phyloP scores from a whole-genome alignment of 2,329 filamentous ascomycete genomes.

The Aspergillus glaucus region DNA sequence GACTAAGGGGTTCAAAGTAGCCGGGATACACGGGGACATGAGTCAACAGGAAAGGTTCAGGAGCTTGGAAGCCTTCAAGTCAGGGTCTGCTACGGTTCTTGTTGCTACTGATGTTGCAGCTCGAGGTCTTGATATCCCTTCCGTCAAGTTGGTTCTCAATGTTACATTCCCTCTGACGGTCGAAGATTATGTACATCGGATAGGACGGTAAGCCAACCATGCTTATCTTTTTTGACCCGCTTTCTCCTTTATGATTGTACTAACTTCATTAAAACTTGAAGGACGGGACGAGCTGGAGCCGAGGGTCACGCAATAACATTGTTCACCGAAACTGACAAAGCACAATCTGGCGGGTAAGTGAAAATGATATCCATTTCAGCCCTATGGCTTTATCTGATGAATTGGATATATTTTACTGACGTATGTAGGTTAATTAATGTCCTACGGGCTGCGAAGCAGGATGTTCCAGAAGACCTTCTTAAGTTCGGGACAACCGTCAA shows the following conservation, averaged over 20 bases:
- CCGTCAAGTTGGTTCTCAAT: constrained; percentile 91
- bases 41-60: constrained; percentile 81
- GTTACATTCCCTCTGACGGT: constrained; percentile 91
- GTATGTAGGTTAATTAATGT: constrained; percentile 75
- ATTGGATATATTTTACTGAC: constrained; percentile 9
- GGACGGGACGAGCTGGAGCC: constrained; percentile 89
- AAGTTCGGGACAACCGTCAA: constrained; percentile 98
- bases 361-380: not conserved
- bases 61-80: constrained; percentile 87
- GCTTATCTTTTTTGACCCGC: not conserved
- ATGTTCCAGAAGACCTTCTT: constrained; percentile 80
- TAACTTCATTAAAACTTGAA: constrained; percentile 23
- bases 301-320: constrained; percentile 83
- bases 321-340: constrained; percentile 93
- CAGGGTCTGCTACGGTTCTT: constrained; percentile 70
- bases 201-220: constrained; percentile 51
- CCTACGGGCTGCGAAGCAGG: constrained; percentile 84
- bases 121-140: constrained; percentile 87
- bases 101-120: constrained; percentile 96
- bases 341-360: constrained; percentile 77
- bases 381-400: not conserved
- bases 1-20: constrained; percentile 72
- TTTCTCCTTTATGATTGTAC: not conserved
- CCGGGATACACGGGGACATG: constrained; percentile 89
- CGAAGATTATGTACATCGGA: constrained; percentile 96